phyloP scores from a whole-genome alignment of 441 rosid genomes.

The Aleurites moluccanus region DNA sequence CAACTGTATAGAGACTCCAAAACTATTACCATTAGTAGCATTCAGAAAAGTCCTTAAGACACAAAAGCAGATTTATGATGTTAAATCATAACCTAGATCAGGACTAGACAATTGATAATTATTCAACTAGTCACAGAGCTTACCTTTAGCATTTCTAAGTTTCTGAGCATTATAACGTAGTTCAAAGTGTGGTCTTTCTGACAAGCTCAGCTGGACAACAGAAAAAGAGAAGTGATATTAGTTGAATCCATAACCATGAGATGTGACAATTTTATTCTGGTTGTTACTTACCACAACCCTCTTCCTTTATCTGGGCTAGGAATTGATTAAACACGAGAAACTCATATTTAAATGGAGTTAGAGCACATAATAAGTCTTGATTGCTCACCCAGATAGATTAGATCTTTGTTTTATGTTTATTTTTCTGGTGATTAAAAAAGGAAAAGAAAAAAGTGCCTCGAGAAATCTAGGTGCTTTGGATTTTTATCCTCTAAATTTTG shows the following conservation, averaged over 20 bases:
- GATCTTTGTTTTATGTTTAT: too few species aligned
- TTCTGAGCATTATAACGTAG: conserved; percentile 37
- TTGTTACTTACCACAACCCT: too few species aligned
- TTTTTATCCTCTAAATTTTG: background rate
- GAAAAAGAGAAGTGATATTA: conserved; percentile 18
- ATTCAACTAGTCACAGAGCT: conserved; percentile 14
- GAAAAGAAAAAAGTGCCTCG: background rate
- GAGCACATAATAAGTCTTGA: too few species aligned
- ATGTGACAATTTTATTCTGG: too few species aligned
- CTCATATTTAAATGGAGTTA: too few species aligned
- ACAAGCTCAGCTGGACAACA: conserved; percentile 43
- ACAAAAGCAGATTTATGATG: background rate
- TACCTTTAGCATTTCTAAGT: conserved; percentile 51
- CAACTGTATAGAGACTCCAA: conserved; percentile 9
- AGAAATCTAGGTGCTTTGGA: background rate
- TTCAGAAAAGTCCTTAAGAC: conserved; percentile 3
- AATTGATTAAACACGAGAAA: too few species aligned
- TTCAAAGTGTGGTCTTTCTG: conserved; percentile 31
- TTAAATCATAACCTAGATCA: background rate
- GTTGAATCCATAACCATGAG: too few species aligned
- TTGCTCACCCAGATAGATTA: too few species aligned
- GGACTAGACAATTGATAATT: background rate
- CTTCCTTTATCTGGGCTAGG: too few species aligned
- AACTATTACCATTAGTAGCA: conserved; percentile 1
- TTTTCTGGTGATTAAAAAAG: too few species aligned